These are phyloP conservation scores for Ascocoryne sarcoides DNA, from an alignment of 2,329 filamentous ascomycete species.

Conservation along the genomic window DNA sequence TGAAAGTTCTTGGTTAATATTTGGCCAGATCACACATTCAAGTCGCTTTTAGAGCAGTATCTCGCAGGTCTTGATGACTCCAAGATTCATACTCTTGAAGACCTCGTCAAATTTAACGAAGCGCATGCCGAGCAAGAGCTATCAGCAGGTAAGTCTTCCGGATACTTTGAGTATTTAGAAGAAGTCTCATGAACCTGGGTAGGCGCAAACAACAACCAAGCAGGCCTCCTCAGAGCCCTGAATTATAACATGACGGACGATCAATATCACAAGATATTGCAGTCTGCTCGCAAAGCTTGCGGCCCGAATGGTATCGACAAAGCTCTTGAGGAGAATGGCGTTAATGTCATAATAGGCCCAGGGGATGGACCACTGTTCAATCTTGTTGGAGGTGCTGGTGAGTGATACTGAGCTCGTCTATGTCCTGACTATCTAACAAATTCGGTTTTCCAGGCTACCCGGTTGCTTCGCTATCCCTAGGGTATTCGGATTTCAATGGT, in stretches of 20 bases:
- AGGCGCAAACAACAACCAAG: constrained; percentile 1
- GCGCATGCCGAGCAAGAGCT: constrained; percentile 1
- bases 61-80: background rate
- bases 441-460: background rate
- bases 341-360: constrained; percentile 7
- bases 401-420: background rate
- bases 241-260: background rate
- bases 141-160: background rate
- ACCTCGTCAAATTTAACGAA: constrained; percentile 4
- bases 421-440: background rate
- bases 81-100: constrained; percentile 1
- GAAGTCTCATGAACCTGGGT: background rate
- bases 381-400: background rate
- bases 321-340: background rate
- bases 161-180: background rate
- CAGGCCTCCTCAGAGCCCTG: background rate
- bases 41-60: constrained; percentile 1
- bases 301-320: constrained; percentile 3
- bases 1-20: background rate
- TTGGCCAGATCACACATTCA: background rate
- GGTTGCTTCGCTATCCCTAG: background rate
- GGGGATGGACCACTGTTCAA: background rate
- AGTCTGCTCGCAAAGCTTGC: background rate
- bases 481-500: background rate
- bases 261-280: background rate